Evolutionary conservation across 2,329 filamentous ascomycete species (phyloP), one percentile per base, ranked within the genome.

Genomic region (Colletotrichum sp.): DNA sequence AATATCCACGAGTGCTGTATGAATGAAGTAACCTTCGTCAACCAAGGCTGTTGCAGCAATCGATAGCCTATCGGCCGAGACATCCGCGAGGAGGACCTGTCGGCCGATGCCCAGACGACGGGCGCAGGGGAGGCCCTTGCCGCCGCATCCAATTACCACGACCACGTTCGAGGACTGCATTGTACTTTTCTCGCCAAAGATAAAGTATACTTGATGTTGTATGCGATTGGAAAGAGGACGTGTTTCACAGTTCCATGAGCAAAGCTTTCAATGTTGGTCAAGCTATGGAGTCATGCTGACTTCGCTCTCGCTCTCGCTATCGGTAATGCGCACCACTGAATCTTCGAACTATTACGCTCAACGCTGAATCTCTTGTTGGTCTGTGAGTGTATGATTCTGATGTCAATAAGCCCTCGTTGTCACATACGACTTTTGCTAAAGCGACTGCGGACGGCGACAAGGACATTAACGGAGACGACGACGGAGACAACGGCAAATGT

Each of bases 321-420:
- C 44, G 44, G 44, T 52, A 22, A 7, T 22, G 44, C 2, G 44
- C 3, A 22, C n/a, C 44, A 2, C 44, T 13, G 5, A 22, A 48
- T n/a, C 39, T 48, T 48, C 5, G 6, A 11, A 12, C n/a, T n/a
- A n/a, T n/a, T n/a, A n/a, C n/a, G n/a, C n/a, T 48, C 44, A 22
- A 52, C 44, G n/a, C 1, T 1, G 0, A 13, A 52, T 13, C 6
- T 52, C 11, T 52, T 52, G 0, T 5, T 3, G 11, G 0, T 4
- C 3, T 22, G n/a, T 12, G 0, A 5, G 0, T 52, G n/a, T 13
- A 52, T 52, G 0, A 22, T 22, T 1, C 0, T 1, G 11, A 13
- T 22, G n/a, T 13, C 0, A 1, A 22, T 3, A 19, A 19, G 6
- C 12, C n/a, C 1, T 22, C n/a, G 6, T 52, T 13, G 44, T 8